Base-by-base conservation (phyloP, 148 eudicot species). In the Silene conica region DNA sequence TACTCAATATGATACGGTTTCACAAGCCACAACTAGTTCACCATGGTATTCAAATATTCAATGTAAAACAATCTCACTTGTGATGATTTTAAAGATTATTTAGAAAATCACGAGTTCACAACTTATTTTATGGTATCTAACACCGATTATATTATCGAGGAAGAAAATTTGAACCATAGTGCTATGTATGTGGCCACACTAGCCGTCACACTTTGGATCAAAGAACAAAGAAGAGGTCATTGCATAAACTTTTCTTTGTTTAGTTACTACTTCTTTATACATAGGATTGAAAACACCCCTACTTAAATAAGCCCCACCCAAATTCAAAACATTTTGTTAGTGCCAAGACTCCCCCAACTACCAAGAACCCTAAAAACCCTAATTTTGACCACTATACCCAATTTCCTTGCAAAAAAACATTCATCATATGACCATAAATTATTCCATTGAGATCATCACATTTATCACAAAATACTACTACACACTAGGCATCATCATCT, bases 271-370 rank as follows among this genome's bases (percentile, higher is more conserved):
- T 80, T 85, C 72, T 80, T 85, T 76, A 55, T 67, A 80, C 80
- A 80, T 20, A 56, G 72, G 73, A 76, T 63, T 31, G 12, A 54
- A 73, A 77, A 77, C 23, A 70, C 66, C 12, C 67, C 55, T n/a
- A n/a, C 59, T 26, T 34, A 74, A 12, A 16, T 70, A 70, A 43
- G 5, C 76, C 85, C 86, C 86, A 69, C 73, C 78, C 67, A 63
- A 67, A 71, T 73, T 74, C 38, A 77, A 80, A 82, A 78, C 75
- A 83, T 59, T 75, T 75, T 59, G 87, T 80, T 81, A 83, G 83
- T 73, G 71, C 83, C 74, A 63, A 31, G 8, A 14, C 20, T n/a
- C n/a, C 34, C 64, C 64, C 69, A 31, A 68, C 57, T 46, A 48
- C 55, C 55, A 45, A 67, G 31, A 72, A 72, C 1, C 71, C 73